Percentiles rank a stretch among this genome's conserved stretches.
Evolutionary conservation across 2,329 filamentous ascomycete species (phyloP).

Genomic region (Ascochyta viciae-villosae): DNA sequence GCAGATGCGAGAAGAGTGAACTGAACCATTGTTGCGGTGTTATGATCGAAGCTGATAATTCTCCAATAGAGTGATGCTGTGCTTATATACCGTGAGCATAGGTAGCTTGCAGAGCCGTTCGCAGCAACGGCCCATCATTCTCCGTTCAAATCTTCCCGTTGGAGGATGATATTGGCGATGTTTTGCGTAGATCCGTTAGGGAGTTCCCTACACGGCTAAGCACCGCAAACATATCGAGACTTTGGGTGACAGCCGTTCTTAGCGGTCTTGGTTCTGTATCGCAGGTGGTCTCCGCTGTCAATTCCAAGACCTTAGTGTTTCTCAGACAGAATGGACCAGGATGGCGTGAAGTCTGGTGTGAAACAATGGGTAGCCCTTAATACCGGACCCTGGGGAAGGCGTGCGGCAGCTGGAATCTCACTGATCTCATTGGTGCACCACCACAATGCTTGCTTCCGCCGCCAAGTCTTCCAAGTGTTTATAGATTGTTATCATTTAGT

Average conservation of each 20-base stretch:
- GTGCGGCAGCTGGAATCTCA: not conserved
- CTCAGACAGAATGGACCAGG: slow-evolving; percentile 1
- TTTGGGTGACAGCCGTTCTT: slow-evolving; percentile 6
- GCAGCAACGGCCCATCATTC: not conserved
- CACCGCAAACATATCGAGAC: not conserved
- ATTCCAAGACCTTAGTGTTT: slow-evolving; percentile 6
- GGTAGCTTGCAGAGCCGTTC: not conserved
- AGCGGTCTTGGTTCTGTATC: slow-evolving; percentile 10
- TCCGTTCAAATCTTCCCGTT: slow-evolving; percentile 3
- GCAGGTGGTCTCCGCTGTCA: not conserved
- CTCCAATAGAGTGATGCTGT: not conserved
- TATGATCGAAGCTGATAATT: not conserved
- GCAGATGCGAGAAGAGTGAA: slow-evolving; percentile 50
- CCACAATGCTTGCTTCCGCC: slow-evolving; percentile 6
- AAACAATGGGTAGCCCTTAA: slow-evolving; percentile 12
- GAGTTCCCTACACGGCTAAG: not conserved
- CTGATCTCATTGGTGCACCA: slow-evolving; percentile 15
- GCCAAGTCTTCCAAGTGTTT: slow-evolving; percentile 16
- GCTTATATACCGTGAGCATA: slow-evolving; percentile 2
- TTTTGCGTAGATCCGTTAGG: slow-evolving; percentile 8
- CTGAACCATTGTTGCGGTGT: slow-evolving; percentile 42
- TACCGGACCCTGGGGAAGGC: not conserved
- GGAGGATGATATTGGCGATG: slow-evolving; percentile 11
- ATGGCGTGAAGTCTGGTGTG: slow-evolving; percentile 4
- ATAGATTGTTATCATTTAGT: slow-evolving; percentile 9